These are phyloP conservation scores for Leishmania arabica DNA, from an alignment of 208 protist genomes.

Conservation along the genomic window DNA sequence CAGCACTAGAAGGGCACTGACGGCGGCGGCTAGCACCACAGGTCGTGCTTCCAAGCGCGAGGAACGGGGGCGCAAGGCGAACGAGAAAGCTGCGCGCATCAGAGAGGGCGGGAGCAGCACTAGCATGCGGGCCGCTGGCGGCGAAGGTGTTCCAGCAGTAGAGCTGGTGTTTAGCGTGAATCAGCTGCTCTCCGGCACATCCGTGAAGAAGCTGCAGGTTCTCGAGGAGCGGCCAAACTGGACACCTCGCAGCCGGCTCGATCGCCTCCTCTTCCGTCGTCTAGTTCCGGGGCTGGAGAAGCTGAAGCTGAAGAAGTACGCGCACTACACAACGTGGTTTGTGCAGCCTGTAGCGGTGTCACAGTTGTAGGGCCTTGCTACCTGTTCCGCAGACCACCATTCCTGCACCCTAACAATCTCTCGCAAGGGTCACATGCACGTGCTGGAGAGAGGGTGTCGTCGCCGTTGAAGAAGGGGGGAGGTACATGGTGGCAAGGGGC, in stretches of 20 bases:
- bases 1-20: background rate
- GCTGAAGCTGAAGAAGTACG: constrained; percentile 64
- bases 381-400: background rate
- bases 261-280: constrained; percentile 40
- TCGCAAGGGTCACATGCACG: background rate
- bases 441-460: background rate
- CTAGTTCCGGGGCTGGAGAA: constrained; percentile 48
- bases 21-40: background rate
- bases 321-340: constrained; percentile 86
- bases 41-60: constrained; percentile 34
- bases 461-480: background rate
- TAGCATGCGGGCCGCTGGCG: background rate
- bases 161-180: constrained; percentile 66
- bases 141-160: constrained; percentile 39
- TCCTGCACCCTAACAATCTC: background rate
- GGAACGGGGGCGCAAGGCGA: constrained; percentile 30
- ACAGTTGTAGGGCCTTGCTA: constrained; percentile 19
- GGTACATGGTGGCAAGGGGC: background rate
- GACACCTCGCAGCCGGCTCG: constrained; percentile 55
- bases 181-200: constrained; percentile 58
- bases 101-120: constrained; percentile 4
- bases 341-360: constrained; percentile 60
- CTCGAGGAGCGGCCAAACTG: constrained; percentile 68
- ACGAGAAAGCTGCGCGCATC: constrained; percentile 24
- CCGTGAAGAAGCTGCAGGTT: constrained; percentile 74